Base-by-base conservation (phyloP, 495 filamentous ascomycete species). In the Hypoxylon fuscum region DNA sequence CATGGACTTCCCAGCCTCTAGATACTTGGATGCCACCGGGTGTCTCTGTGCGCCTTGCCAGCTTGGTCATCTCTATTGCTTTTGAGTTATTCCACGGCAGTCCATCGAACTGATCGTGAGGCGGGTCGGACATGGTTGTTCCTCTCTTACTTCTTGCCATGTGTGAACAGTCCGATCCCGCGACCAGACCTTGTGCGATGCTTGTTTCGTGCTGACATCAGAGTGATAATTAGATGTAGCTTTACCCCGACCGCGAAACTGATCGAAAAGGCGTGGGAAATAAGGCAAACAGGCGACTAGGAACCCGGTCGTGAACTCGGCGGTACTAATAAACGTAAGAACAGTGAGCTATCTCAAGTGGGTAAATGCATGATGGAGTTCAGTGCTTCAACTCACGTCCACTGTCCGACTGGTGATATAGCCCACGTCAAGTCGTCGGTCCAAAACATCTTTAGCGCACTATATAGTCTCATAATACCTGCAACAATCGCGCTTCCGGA, bases 221-320 rank as follows among this genome's bases (percentile, higher is more conserved):
- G 32, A 35, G 32, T 35, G 32, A 35, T 35, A 35, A 2, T 35
- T 5, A 10, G 32, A 35, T n/a, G 32, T 10, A 35, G 32, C 32
- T 35, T 3, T 35, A 10, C 32, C 32, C 32, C 32, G 32, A 35
- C 32, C 32, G 32, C 32, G 12, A 35, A 35, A 35, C 12, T 10
- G 32, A 35, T 35, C 32, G 5, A 35, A 35, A 35, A 35, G 32
- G 32, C 32, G 32, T 35, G 32, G 32, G 32, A 35, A 35, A 35
- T 35, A 35, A 35, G 32, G 32, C 32, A 35, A 35, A 35, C 55
- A 65, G 18, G 62, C 55, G 15, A 65, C 55, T 20, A 65, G 37
- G 27, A 59, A 55, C 29, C 47, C 49, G 3, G 55, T 55, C 5
- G 55, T 44, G 38, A 65, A 46, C 21, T 65, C 62, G n/a, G 35